Evolutionary conservation across 2,329 filamentous ascomycete species (phyloP).

Genomic region (Trichoderma afroharzianum): DNA sequence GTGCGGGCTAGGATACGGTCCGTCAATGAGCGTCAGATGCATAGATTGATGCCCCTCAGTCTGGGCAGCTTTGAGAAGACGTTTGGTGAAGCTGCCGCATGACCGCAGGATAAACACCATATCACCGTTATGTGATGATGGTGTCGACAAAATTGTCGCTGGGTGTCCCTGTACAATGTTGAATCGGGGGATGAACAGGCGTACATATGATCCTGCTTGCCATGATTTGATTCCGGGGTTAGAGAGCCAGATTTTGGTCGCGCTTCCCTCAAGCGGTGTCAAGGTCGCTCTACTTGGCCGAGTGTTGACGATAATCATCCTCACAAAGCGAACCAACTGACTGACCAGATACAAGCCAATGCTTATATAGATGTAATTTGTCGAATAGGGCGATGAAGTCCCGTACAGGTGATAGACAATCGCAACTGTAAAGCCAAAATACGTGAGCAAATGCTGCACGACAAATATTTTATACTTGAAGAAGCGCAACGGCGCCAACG

Average conservation of each 20-base stretch:
- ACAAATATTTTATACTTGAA: slow-evolving; percentile 4
- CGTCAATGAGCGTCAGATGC: neutral
- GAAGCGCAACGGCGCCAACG: neutral
- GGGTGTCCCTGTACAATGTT: neutral
- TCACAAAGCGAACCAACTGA: neutral
- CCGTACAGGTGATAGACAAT: neutral
- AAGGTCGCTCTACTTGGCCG: neutral
- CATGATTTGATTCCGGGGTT: neutral
- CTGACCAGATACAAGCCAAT: neutral
- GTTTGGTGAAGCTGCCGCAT: neutral
- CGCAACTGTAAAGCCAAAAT: neutral
- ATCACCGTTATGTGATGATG: neutral
- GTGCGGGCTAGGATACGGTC: neutral
- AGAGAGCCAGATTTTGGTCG: neutral
- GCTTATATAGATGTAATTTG: slow-evolving; percentile 2
- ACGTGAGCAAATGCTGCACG: neutral
- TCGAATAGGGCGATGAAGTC: neutral
- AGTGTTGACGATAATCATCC: neutral
- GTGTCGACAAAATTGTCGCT: neutral
- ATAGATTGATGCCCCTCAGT: neutral
- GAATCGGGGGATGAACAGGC: neutral
- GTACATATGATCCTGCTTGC: neutral
- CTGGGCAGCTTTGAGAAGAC: neutral
- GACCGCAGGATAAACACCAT: neutral
- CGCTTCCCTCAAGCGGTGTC: neutral